phyloP scores from a whole-genome alignment of 192 early-diverging fungal genomes.

The Linderina pennispora region DNA sequence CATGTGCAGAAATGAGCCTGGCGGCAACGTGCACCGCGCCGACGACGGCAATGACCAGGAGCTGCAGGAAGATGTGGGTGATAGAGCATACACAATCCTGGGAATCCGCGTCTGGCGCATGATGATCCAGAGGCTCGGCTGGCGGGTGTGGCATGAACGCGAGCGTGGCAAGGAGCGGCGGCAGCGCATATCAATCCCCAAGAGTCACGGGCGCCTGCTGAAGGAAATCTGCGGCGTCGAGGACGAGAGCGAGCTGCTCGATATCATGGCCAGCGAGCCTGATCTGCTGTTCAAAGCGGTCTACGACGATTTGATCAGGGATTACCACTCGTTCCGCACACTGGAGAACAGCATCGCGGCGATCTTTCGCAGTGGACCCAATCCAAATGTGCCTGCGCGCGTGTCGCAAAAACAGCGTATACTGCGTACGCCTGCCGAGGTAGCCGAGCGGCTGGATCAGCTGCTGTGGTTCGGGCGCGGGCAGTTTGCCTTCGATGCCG shows the following conservation, averaged over 20 bases:
- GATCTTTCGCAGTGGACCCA: neutral
- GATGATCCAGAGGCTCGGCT: slow-evolving; percentile 32
- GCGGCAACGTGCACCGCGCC: neutral
- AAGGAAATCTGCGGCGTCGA: slow-evolving; percentile 19
- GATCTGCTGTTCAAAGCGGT: slow-evolving; percentile 42
- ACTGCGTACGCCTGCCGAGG: slow-evolving; percentile 2
- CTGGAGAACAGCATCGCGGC: slow-evolving; percentile 3
- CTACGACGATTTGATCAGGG: slow-evolving; percentile 18
- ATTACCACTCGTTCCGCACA: slow-evolving; percentile 21
- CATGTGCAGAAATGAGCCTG: slow-evolving; percentile 16
- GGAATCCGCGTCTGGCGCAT: slow-evolving; percentile 29
- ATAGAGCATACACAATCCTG: slow-evolving; percentile 22
- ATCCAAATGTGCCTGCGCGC: too few species aligned
- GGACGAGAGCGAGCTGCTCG: slow-evolving; percentile 17
- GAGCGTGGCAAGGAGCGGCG: slow-evolving; percentile 17
- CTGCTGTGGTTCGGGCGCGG: slow-evolving; percentile 42
- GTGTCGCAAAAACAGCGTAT: neutral
- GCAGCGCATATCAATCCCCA: slow-evolving; percentile 18
- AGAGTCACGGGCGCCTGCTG: slow-evolving; percentile 17
- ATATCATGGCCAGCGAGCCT: slow-evolving; percentile 16
- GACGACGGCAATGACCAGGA: slow-evolving; percentile 11
- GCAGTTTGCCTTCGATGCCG: slow-evolving; percentile 8
- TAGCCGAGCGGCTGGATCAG: slow-evolving; percentile 40
- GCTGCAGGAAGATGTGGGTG: too few species aligned
- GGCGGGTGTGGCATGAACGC: slow-evolving; percentile 27